Percentiles rank a stretch among this genome's conserved stretches.
Conservation (phyloP, 1,284 basidiomycete species). For the Malassezia globosa region DNA sequence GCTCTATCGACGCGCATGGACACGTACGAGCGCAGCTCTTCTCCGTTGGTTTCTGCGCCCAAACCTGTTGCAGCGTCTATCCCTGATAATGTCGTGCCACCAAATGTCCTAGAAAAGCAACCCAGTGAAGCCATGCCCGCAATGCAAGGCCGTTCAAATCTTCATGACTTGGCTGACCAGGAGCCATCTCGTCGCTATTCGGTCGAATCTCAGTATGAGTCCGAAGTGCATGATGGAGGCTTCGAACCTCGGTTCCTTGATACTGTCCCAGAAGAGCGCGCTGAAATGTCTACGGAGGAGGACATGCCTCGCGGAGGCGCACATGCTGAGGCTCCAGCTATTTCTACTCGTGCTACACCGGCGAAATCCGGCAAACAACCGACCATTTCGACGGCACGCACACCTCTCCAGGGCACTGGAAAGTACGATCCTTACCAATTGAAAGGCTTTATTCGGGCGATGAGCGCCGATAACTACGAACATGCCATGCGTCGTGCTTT, state of each 20-base stretch:
- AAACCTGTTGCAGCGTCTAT: no score
- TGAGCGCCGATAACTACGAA: constrained; percentile 10
- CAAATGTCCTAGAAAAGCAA: no score
- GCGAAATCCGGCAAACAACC: neutral
- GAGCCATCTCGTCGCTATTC: constrained; percentile 7
- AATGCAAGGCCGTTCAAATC: no score
- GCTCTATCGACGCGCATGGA: no score
- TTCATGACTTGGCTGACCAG: neutral
- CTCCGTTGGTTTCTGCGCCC: no score
- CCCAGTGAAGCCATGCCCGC: neutral
- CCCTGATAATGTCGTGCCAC: no score
- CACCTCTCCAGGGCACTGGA: constrained; percentile 10
- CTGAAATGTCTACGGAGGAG: neutral
- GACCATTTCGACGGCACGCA: no score
- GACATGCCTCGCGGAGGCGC: neutral
- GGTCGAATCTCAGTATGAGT: neutral
- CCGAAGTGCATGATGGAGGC: neutral
- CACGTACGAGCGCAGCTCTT: no score
- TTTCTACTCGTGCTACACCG: neutral
- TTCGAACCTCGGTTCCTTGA: constrained; percentile 2
- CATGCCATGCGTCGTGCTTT: constrained; percentile 6
- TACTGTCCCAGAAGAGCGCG: constrained; percentile 12
- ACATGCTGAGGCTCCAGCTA: constrained; percentile 6
- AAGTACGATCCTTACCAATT: constrained; percentile 12
- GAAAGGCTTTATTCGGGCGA: constrained; percentile 7